Evolutionary conservation across 345 rosid genomes (phyloP), one percentile per base, ranked within the genome.

Genomic region (Gossypium stocksii): DNA sequence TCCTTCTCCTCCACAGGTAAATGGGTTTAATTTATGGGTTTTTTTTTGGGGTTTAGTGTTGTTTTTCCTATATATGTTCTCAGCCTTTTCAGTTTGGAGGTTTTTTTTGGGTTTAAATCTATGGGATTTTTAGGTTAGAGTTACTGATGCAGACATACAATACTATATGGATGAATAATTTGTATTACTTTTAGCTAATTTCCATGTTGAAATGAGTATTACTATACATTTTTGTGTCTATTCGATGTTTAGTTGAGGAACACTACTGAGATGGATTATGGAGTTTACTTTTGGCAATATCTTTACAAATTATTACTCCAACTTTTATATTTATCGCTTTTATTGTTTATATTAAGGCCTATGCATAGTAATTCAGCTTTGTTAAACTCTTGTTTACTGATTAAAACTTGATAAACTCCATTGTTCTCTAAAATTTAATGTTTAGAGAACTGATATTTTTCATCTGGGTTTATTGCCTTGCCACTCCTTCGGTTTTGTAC

Each of bases 1-100:
- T 27, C 86, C 94, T 80, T 93, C 97, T 70, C 89, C 85, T 9
- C 86, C 89, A 45, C 91, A 94, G 91, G 97, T 89, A 43, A 62
- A 34, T 15, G 43, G 67, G 20, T 8, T 62, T 45, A 54, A 38
- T 68, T 27, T 12, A 64, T 79, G 64, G 80, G 38, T 46, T 46
- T 2, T 46, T 45, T 45, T 19, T 11, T 75, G 14, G 17, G 34
- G 44, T 57, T 34, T 34, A 34, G 34, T 29, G 34, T 29, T 29
- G 38, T 34, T 34, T 34, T 34, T 34, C 4, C 38, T 49, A n/a
- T 43, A 22, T 44, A 5, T 34, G 22, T 34, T 16, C 46, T 34
- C 29, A 29, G 7, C 67, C 46, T 29, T 34, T 34, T 62, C 10
- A 8, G 13, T 15, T 17, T 62, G 16, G 4, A 62, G 13, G 13